These are phyloP conservation scores for Solanum virginianum DNA, from an alignment of 257 asterid genomes.

Conservation along the genomic window DNA sequence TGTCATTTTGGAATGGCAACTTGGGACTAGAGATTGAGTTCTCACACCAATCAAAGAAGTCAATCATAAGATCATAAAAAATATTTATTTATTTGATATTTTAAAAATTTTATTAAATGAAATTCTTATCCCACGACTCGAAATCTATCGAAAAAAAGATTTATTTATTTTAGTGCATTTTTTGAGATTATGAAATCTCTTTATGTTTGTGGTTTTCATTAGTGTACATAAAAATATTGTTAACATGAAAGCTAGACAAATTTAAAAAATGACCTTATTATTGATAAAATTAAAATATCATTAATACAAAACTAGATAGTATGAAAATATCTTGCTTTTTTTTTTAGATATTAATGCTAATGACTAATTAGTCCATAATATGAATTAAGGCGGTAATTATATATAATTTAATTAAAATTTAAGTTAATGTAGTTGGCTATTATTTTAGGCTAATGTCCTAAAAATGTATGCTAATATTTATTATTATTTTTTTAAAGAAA, in stretches of 20 bases:
- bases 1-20: neutral
- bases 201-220: no score
- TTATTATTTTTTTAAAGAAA: neutral
- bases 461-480: neutral
- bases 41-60: neutral
- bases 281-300: neutral
- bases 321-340: neutral
- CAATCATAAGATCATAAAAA: neutral
- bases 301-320: neutral
- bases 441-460: neutral
- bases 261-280: no score
- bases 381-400: neutral
- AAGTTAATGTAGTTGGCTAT: neutral
- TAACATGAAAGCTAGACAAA: neutral
- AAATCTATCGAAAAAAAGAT: neutral
- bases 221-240: no score
- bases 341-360: neutral
- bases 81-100: neutral
- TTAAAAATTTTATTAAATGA: neutral
- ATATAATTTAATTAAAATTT: neutral
- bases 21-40: neutral
- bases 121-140: neutral
- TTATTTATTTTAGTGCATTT: neutral
- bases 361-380: neutral
- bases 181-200: neutral